Base-by-base conservation (phyloP, 1,284 basidiomycete genomes). In the Sanghuangporus sanghuang region DNA sequence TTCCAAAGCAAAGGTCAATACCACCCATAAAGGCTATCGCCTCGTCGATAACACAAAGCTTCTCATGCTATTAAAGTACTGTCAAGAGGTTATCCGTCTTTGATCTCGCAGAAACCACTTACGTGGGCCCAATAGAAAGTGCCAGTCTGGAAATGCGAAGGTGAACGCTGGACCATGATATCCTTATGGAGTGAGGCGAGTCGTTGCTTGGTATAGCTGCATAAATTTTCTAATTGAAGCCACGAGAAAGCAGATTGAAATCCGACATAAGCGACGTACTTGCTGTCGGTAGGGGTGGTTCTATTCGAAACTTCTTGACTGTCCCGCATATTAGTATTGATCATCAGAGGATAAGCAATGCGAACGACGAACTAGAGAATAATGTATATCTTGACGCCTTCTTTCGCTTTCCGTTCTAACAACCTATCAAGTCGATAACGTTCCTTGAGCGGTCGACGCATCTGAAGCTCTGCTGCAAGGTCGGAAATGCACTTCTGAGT, bases 41-140 rank as follows among this genome's bases (percentile, higher is more conserved):
- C 74, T 98, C 93, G 74, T 99, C 97, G 67, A 99, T 93, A 14
- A 98, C 94, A 73, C 96, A 98, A 65, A 99, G 75, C 75, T 99
- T 99, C 79, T 99, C 97, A 76, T 99, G 97, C 89, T 96, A 73
- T 59, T 57, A 55, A 59, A 35, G 54, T n/a, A 49, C 23, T 38
- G 46, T 50, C 7, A 65, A 39, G 65, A 52, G 65, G 50, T 6
- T 39, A 62, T 35, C 11, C n/a, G 14, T 50, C 49, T 2, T 44
- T 16, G n/a, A 27, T 48, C n/a, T 6, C 36, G 9, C 11, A 7
- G n/a, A 67, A 66, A 52, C 63, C 6, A 76, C 87, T 70, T 70
- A 94, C 93, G 77, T 97, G 95, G 38, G 95, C 95, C 96, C 96
- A 99, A 73, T 97, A 97, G 74, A 98, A 95, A 0, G 96, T 98